A percentile compares a stretch with the other conserved stretches of the same genome.
phyloP scores from a whole-genome alignment of 2,329 filamentous ascomycete genomes.

The Paraphaeosphaeria sporulosa region DNA sequence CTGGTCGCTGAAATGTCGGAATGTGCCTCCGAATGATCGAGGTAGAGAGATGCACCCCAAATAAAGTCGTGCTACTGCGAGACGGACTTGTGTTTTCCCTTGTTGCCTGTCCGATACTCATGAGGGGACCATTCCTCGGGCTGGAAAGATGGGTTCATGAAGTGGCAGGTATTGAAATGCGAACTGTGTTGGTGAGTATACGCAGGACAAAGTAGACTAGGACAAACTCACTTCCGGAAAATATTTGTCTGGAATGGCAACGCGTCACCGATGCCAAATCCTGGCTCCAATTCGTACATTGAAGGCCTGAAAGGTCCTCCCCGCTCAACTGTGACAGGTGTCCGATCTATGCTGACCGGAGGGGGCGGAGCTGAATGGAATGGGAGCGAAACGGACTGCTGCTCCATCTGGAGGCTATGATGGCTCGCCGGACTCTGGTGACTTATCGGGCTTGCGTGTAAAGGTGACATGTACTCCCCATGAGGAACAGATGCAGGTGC shows the following conservation, averaged over 20 bases:
- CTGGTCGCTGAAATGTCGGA: constrained; percentile 47
- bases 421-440: constrained; percentile 27
- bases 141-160: constrained; percentile 60
- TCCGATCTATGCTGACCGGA: constrained; percentile 41
- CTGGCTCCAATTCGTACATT: constrained; percentile 54
- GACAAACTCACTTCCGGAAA: constrained; percentile 55
- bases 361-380: constrained; percentile 38
- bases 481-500: constrained; percentile 38
- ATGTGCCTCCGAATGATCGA: constrained; percentile 35
- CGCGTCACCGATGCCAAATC: constrained; percentile 49
- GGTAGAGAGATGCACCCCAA: constrained; percentile 22
- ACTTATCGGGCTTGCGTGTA: constrained; percentile 33
- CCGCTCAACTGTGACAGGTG: constrained; percentile 39
- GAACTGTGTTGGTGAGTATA: constrained; percentile 48
- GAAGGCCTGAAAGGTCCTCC: constrained; percentile 56
- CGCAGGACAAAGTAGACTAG: neutral
- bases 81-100: constrained; percentile 48
- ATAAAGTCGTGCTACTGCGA: constrained; percentile 36
- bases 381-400: constrained; percentile 41
- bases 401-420: constrained; percentile 44
- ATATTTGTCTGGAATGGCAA: constrained; percentile 58
- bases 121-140: constrained; percentile 61
- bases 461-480: constrained; percentile 44
- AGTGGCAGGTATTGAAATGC: constrained; percentile 61
- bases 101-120: constrained; percentile 52